Percentiles rank a stretch among this genome's conserved stretches.
Evolutionary conservation across 257 asterid genomes (phyloP).

Genomic region (Scutellaria barbata): DNA sequence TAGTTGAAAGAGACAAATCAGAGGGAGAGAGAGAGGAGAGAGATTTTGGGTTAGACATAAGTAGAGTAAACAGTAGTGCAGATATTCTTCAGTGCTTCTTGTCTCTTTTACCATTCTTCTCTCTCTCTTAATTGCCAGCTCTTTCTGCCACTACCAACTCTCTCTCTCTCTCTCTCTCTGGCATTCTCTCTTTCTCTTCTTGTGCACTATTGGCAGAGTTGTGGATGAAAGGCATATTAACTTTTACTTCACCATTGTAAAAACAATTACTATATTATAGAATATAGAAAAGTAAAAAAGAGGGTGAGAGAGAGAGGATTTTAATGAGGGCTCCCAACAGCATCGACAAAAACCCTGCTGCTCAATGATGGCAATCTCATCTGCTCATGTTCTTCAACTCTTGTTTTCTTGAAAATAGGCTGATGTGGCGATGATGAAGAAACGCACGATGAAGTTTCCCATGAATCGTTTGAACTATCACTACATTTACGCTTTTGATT

Average conservation of each 20-base stretch:
- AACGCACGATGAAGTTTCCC: slow-evolving; percentile 36
- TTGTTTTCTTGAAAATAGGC: slow-evolving; percentile 55
- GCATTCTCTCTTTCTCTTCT: slow-evolving; percentile 15
- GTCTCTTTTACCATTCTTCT: slow-evolving; percentile 32
- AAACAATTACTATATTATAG: slow-evolving; percentile 20
- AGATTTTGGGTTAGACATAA: slow-evolving; percentile 8
- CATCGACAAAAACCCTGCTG: slow-evolving; percentile 64
- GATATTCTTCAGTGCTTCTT: slow-evolving; percentile 40
- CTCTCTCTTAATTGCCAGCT: slow-evolving; percentile 44
- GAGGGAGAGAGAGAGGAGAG: slow-evolving; percentile 22
- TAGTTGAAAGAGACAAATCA: slow-evolving; percentile 36
- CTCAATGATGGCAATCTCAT: slow-evolving; percentile 56
- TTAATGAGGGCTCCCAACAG: slow-evolving; percentile 59
- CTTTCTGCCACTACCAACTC: slow-evolving; percentile 51
- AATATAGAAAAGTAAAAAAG: neutral
- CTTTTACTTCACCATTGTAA: slow-evolving; percentile 26
- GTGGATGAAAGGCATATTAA: slow-evolving; percentile 38
- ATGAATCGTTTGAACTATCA: slow-evolving; percentile 33
- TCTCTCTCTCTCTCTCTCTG: slow-evolving; percentile 32
- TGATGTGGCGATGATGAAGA: slow-evolving; percentile 37
- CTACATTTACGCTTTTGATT: slow-evolving; percentile 55
- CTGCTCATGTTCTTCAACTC: slow-evolving; percentile 50
- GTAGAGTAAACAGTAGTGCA: slow-evolving; percentile 34
- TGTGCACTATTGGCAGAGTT: slow-evolving; percentile 39
- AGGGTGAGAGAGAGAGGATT: neutral